Percentiles rank a stretch among this genome's conserved stretches.
Evolutionary conservation across 495 filamentous ascomycete genomes (phyloP).

Genomic region (Mytilinidion resinicola): DNA sequence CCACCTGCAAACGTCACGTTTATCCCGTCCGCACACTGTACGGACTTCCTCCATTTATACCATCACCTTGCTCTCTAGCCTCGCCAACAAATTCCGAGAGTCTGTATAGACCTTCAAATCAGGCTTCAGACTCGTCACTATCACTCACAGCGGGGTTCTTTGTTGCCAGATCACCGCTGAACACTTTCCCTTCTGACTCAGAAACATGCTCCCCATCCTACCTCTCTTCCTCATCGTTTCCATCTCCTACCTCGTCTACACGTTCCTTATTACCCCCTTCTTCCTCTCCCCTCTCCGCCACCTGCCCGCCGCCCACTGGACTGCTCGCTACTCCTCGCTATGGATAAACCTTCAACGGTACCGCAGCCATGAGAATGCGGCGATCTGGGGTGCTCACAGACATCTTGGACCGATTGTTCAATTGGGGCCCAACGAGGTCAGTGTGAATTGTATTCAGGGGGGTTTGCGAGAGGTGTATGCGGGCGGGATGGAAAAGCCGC

Average conservation of each 20-base stretch:
- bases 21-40: too few species aligned
- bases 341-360: slow-evolving; percentile 26
- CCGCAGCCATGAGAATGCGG: slow-evolving; percentile 14
- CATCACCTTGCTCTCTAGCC: too few species aligned
- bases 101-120: too few species aligned
- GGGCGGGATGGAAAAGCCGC: slow-evolving; percentile 29
- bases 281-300: slow-evolving; percentile 17
- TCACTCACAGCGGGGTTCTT: too few species aligned
- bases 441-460: slow-evolving; percentile 30
- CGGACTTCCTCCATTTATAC: too few species aligned
- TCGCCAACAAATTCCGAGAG: too few species aligned
- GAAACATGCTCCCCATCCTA: not conserved
- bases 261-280: not conserved
- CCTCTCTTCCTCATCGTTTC: not conserved
- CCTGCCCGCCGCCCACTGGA: slow-evolving; percentile 24
- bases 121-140: too few species aligned
- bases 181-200: not conserved
- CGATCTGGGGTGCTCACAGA: slow-evolving; percentile 24
- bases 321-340: slow-evolving; percentile 16
- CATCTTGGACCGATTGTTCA: slow-evolving; percentile 22
- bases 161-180: too few species aligned
- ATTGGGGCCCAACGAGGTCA: slow-evolving; percentile 27
- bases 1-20: too few species aligned
- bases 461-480: slow-evolving; percentile 30
- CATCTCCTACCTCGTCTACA: slow-evolving; percentile 3